Evolutionary conservation across 257 asterid species (phyloP).

Genomic region (Lycium barbarum): DNA sequence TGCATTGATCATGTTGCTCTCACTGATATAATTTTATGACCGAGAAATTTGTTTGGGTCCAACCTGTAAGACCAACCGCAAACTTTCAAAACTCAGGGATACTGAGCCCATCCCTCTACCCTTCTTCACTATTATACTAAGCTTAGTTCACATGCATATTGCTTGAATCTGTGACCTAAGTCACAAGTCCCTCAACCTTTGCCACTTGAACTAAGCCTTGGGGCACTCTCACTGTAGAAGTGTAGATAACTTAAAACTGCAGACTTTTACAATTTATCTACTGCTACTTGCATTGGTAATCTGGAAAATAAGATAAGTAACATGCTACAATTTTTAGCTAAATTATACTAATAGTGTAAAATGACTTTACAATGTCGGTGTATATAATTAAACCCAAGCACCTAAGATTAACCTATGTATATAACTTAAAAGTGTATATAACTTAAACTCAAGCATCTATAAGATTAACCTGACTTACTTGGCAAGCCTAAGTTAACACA

Average conservation of each 20-base stretch:
- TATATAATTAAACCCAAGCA: too few species aligned
- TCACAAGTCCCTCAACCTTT: not conserved
- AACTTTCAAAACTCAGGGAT: not conserved
- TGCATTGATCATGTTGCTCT: not conserved
- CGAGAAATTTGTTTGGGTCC: not conserved
- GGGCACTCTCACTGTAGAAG: not conserved
- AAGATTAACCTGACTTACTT: not conserved
- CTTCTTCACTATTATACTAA: not conserved
- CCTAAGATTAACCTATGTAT: not conserved
- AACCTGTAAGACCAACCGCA: not conserved
- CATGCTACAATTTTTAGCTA: not conserved
- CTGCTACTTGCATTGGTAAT: slow-evolving; percentile 21
- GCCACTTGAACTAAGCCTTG: not conserved
- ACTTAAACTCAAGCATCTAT: too few species aligned
- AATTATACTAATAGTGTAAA: not conserved
- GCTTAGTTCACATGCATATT: not conserved
- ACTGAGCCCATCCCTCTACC: not conserved
- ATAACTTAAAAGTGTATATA: too few species aligned
- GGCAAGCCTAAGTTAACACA: not conserved
- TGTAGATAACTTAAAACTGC: not conserved
- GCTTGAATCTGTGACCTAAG: not conserved
- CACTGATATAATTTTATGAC: not conserved
- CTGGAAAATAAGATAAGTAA: not conserved
- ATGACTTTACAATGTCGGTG: not conserved
- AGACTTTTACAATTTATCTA: not conserved